phyloP scores from a whole-genome alignment of 306 rosid species.

The Fragaria iinumae region DNA sequence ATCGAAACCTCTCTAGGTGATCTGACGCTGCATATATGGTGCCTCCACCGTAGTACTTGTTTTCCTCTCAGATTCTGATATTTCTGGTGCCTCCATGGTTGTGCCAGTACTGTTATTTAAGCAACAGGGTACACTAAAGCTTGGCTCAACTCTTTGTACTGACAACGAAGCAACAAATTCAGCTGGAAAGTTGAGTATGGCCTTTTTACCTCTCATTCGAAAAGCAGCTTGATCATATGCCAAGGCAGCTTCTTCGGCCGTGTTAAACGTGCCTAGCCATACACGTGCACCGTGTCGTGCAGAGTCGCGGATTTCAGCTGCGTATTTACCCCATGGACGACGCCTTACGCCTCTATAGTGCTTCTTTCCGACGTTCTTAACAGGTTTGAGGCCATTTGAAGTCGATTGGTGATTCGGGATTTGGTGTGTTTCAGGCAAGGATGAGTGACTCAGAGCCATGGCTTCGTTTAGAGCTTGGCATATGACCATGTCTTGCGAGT shows the following conservation, averaged over 20 bases:
- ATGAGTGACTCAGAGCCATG: conserved; percentile 30
- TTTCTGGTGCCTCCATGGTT: conserved; percentile 7
- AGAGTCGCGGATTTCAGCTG: conserved; percentile 91
- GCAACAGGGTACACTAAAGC: conserved; percentile 1
- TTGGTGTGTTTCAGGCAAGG: conserved; percentile 30
- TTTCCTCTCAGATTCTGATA: conserved; percentile 25
- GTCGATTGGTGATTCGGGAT: neutral
- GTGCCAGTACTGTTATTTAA: neutral
- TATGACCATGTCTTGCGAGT: conserved; percentile 84
- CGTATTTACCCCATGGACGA: conserved; percentile 91
- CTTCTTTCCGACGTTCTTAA: conserved; percentile 47
- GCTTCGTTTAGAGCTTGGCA: conserved; percentile 78
- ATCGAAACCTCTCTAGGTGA: neutral
- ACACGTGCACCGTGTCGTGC: conserved; percentile 61
- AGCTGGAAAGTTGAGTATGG: conserved; percentile 73
- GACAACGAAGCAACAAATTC: conserved; percentile 38
- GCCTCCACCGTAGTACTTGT: neutral
- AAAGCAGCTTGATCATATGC: conserved; percentile 90
- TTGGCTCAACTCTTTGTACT: neutral
- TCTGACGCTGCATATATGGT: neutral
- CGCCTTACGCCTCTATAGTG: conserved; percentile 86
- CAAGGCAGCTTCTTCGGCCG: conserved; percentile 90
- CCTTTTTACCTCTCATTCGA: conserved; percentile 73
- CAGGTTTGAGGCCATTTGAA: conserved; percentile 30
- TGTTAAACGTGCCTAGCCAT: conserved; percentile 85